Evolutionary conservation across 2,329 filamentous ascomycete species (phyloP).

Genomic region (Exophiala viscosa): DNA sequence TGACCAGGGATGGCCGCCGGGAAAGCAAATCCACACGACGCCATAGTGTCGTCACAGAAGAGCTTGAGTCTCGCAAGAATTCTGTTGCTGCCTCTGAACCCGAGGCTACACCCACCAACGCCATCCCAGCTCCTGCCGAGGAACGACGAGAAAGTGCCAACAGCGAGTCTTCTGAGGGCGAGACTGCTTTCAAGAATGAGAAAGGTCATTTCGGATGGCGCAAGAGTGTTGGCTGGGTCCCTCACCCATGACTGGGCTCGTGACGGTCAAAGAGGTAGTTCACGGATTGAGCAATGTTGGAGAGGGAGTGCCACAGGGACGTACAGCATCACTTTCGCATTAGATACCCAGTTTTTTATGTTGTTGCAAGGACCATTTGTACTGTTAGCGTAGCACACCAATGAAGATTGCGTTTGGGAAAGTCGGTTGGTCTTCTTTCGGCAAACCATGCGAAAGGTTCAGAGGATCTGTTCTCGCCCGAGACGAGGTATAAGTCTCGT

Average conservation of each 20-base stretch:
- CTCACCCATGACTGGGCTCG: slow-evolving; percentile 15
- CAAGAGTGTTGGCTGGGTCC: slow-evolving; percentile 18
- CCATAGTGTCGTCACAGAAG: slow-evolving; percentile 19
- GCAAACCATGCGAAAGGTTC: too few species aligned
- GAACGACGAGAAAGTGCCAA: slow-evolving; percentile 11
- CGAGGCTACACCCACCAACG: slow-evolving; percentile 8
- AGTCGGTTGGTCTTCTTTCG: too few species aligned
- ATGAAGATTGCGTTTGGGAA: too few species aligned
- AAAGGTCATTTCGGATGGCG: slow-evolving; percentile 11
- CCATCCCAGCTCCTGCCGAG: slow-evolving; percentile 16
- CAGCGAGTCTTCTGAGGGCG: neutral
- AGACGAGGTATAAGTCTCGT: too few species aligned
- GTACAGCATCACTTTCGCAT: too few species aligned
- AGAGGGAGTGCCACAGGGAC: too few species aligned
- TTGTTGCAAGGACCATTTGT: too few species aligned
- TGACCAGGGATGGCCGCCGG: slow-evolving; percentile 16
- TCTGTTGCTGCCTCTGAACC: slow-evolving; percentile 16
- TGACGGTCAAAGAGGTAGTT: neutral
- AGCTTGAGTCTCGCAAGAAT: slow-evolving; percentile 21
- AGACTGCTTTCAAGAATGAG: slow-evolving; percentile 7
- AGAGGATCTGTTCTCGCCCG: too few species aligned
- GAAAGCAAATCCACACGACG: slow-evolving; percentile 22
- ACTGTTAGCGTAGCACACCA: too few species aligned
- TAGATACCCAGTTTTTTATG: too few species aligned
- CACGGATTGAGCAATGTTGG: too few species aligned